Base-by-base conservation (phyloP, 108 stramenopile species). In the Pseudonitzschia delicatissima region DNA sequence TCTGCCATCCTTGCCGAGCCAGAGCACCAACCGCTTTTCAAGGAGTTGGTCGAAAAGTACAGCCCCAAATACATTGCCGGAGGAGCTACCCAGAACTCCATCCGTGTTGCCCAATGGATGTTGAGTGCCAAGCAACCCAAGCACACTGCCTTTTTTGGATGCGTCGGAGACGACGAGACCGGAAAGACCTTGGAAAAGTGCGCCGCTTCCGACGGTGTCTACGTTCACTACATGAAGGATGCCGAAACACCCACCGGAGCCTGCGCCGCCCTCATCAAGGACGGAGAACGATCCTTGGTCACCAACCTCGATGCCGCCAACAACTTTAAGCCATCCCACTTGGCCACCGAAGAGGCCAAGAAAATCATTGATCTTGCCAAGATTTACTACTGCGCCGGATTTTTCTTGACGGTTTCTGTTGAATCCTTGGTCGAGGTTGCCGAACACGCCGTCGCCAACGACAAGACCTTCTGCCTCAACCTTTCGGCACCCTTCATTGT, bases 41-140 rank as follows among this genome's bases (percentile, higher is more conserved):
- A 94, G 66, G 97, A 98, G 72, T 78, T 98, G 25, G 82, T 95
- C 25, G 84, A 92, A 37, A 78, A 83, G 44, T 90, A 85, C 79
- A 71, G 63, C 33, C 94, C 96, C 12, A 71, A 96, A 60, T 99
- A 90, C 92, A 98, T 99, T 76, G 99, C 99, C 6, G 99, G 99
- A 12, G 99, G 99, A 5, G 99, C 99, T 29, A 99, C 99, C 8
- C 99, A 98, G 82, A 99, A 99, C 89, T 88, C 94, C 64, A 98
- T 99, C 84, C 96, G 99, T 58, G 97, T 99, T 12, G 98, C 98
- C 9, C 97, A 98, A 74, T 99, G 99, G 99, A 99, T 98, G 96
- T 52, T 94, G 50, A 55, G 26, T 27, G 29, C 53, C 32, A 61
- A 67, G 45, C 80, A 79, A 73, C 62, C 81, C 26, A 79, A 74